Evolutionary conservation across 2,329 filamentous ascomycete species (phyloP).

Genomic region (Sporothrix euskadiensis): DNA sequence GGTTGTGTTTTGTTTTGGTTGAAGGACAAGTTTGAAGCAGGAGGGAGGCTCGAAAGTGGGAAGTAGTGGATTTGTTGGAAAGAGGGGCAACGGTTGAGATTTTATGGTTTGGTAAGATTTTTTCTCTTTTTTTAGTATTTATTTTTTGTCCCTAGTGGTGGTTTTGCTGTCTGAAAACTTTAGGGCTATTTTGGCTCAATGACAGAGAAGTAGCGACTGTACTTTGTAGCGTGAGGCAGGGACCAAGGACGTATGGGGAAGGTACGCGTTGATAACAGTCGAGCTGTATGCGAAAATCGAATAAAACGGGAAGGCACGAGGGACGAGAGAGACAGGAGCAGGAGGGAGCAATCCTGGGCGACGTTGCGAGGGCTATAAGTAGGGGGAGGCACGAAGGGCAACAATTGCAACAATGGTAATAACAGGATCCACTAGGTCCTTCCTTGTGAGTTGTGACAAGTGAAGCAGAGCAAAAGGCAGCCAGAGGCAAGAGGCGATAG

Average conservation of each 20-base stretch:
- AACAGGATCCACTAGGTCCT: constrained; percentile 19
- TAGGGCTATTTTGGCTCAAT: constrained; percentile 25
- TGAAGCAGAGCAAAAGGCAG: constrained; percentile 1
- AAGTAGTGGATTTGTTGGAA: constrained; percentile 30
- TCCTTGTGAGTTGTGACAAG: neutral
- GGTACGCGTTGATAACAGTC: constrained; percentile 20
- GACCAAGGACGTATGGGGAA: constrained; percentile 17
- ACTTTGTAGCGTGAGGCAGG: neutral
- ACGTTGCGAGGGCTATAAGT: neutral
- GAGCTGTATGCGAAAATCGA: neutral
- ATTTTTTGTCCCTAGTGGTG: constrained; percentile 28
- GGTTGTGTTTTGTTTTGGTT: constrained; percentile 26
- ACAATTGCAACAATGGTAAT: too few species aligned
- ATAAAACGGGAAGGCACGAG: constrained; percentile 23
- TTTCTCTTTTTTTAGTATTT: constrained; percentile 28
- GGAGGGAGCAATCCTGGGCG: constrained; percentile 19
- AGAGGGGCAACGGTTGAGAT: constrained; percentile 31
- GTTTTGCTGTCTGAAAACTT: constrained; percentile 23
- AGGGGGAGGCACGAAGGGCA: neutral
- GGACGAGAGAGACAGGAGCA: neutral
- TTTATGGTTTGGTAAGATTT: constrained; percentile 30
- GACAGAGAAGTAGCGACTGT: constrained; percentile 25
- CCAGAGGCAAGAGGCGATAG: neutral
- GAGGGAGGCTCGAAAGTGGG: constrained; percentile 28
- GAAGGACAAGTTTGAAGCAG: constrained; percentile 20